Evolutionary conservation across 768 basidiomycete species (phyloP), one percentile per base, ranked within the genome.

Genomic region (Scleroderma bovista): DNA sequence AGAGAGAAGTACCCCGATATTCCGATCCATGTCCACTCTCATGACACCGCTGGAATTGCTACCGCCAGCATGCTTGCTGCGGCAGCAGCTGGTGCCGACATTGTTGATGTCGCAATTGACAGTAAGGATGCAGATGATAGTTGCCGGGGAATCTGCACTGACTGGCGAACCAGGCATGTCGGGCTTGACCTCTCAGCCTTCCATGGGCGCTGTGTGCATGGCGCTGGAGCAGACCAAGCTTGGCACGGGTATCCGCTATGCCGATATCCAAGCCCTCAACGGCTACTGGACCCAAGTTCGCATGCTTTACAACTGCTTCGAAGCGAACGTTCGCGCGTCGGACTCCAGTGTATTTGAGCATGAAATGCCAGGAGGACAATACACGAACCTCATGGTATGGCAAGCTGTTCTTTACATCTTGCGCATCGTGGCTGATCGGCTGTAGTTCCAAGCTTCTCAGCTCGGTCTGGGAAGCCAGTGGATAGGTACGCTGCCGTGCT

Each of bases 271-370:
- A 67, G 88, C 93, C 24, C 81, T 99, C 60, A 99, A 99, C 78
- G 70, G 85, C 50, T 99, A 99, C 73, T 99, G 96, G 96, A 91
- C 86, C 49, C 93, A 97, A 75, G 88, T 97, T 66, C 88, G 96
- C 64, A 74, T 89, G 72, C 80, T 98, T 42, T 99, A 99, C 74
- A 69, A 79, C 65, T 96, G 93, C 75, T 99, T 99, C 75, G 96
- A 98, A 69, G 96, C 96, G 48, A 96, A 96, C 63, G 93, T 98
- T 59, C 83, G 93, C 47, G 91, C 93, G 22, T 94, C 93, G 46
- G 96, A 98, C 66, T 96, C 94, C 43, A 93, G 91, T 70, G 94
- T 98, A 47, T 99, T 97, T 68, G 93, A 93, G 64, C 95, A 97
- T 70, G 94, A 96, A 72, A 98, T 99, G 96, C 95, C 95, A 47